Conservation (phyloP, 257 asterid genomes). For the Solanum clarkiae region DNA sequence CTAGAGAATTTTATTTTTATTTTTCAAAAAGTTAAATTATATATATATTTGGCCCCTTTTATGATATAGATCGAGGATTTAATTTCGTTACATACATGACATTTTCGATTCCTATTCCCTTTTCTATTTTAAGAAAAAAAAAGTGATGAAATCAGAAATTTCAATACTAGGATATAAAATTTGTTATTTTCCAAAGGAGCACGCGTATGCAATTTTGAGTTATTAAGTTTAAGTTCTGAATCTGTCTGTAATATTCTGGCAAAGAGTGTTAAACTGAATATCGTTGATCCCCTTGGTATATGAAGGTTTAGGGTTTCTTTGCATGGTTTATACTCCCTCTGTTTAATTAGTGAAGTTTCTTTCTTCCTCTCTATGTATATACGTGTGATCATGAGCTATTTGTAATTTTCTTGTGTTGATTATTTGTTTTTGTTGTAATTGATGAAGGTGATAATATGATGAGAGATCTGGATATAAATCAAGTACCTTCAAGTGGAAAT, state of each 20-base stretch:
- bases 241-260: background rate
- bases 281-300: background rate
- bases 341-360: background rate
- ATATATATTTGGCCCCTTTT: background rate
- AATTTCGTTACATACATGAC: background rate
- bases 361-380: background rate
- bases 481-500: slow-evolving; percentile 22
- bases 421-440: background rate
- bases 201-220: background rate
- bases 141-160: background rate
- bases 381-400: background rate
- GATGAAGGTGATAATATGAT: slow-evolving; percentile 24
- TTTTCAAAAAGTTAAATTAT: background rate
- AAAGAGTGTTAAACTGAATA: background rate
- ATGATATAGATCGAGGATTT: background rate
- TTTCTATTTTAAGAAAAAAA: background rate
- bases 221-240: background rate
- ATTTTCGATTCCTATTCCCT: background rate
- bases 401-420: background rate
- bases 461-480: slow-evolving; percentile 56
- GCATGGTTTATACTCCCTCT: background rate
- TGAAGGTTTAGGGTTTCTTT: background rate
- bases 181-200: background rate
- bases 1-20: background rate
- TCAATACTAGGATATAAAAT: background rate